Conservation (phyloP, 176 grass and related monocot species). For the Juncus effusus region DNA sequence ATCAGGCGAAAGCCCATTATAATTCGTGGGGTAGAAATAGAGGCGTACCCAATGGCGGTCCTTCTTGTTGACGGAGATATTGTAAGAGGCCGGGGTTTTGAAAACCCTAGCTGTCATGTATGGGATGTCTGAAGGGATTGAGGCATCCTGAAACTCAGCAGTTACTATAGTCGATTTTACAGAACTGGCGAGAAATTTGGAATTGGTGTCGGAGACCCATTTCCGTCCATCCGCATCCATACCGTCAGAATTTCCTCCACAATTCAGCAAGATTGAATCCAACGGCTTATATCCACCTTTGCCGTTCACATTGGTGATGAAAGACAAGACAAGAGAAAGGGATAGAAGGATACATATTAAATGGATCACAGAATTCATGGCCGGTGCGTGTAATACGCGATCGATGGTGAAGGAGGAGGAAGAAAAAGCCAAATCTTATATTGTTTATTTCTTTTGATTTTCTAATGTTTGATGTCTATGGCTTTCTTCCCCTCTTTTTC, state of each 20-base stretch:
- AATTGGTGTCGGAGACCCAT: conserved; percentile 56
- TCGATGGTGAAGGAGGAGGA: conserved; percentile 6
- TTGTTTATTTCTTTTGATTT: neutral
- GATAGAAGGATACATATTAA: conserved; percentile 17
- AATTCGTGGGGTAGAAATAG: conserved; percentile 76
- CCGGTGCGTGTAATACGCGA: neutral
- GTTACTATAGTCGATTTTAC: conserved; percentile 42
- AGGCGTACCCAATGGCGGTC: conserved; percentile 75
- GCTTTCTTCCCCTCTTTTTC: conserved; percentile 25
- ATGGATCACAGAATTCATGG: conserved; percentile 26
- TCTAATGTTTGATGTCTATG: conserved; percentile 14
- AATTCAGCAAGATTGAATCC: conserved; percentile 50
- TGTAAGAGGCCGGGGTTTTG: conserved; percentile 46
- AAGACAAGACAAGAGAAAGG: conserved; percentile 18
- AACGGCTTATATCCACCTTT: conserved; percentile 34
- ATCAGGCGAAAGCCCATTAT: conserved; percentile 42
- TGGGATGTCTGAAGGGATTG: conserved; percentile 55
- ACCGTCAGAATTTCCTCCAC: conserved; percentile 45
- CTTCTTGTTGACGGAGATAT: conserved; percentile 45
- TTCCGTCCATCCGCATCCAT: conserved; percentile 50
- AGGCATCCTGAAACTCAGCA: conserved; percentile 49
- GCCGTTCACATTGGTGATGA: neutral
- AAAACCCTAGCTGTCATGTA: conserved; percentile 81
- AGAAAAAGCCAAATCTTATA: conserved; percentile 8
- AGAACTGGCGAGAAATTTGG: conserved; percentile 43